Conservation (phyloP, 768 basidiomycete genomes). For the Phylloporus sp. region DNA sequence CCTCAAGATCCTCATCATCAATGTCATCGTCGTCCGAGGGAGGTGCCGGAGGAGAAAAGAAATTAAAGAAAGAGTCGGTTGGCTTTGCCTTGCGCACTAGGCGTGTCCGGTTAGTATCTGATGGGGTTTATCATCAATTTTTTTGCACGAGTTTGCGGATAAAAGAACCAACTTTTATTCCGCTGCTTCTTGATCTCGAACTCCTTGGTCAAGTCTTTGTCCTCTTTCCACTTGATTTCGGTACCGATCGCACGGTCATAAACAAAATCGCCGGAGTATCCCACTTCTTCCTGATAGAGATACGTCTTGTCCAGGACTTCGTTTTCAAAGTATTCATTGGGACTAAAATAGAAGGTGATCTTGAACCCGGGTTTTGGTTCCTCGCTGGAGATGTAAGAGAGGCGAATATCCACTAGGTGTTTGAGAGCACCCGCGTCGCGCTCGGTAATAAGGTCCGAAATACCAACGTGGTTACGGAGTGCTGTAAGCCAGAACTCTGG, state of each 20-base stretch:
- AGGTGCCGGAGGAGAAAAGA: conserved; percentile 81
- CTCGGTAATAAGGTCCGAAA: conserved; percentile 89
- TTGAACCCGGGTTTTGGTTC: conserved; percentile 88
- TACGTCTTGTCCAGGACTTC: conserved; percentile 87
- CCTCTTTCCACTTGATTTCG: conserved; percentile 95
- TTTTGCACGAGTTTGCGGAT: neutral
- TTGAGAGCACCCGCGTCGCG: conserved; percentile 87
- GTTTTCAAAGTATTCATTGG: conserved; percentile 89
- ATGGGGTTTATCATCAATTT: conserved; percentile 3
- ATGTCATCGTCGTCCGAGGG: conserved; percentile 70
- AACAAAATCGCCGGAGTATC: conserved; percentile 95
- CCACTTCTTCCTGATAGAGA: conserved; percentile 85
- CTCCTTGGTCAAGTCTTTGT: conserved; percentile 95
- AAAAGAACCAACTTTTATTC: conserved; percentile 78
- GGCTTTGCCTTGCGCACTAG: conserved; percentile 83
- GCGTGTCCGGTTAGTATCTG: conserved; percentile 82
- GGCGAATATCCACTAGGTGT: conserved; percentile 71
- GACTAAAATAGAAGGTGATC: conserved; percentile 74
- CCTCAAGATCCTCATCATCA: conserved; percentile 82
- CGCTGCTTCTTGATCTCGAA: conserved; percentile 99
- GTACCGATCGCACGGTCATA: conserved; percentile 93
- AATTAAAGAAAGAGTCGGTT: conserved; percentile 98
- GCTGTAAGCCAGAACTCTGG: conserved; percentile 99
- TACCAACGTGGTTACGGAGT: conserved; percentile 83
- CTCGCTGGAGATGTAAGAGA: conserved; percentile 67